Evolutionary conservation across 2,329 filamentous ascomycete species (phyloP), one percentile per base, ranked within the genome.

Genomic region (Xylariaceae sp.): DNA sequence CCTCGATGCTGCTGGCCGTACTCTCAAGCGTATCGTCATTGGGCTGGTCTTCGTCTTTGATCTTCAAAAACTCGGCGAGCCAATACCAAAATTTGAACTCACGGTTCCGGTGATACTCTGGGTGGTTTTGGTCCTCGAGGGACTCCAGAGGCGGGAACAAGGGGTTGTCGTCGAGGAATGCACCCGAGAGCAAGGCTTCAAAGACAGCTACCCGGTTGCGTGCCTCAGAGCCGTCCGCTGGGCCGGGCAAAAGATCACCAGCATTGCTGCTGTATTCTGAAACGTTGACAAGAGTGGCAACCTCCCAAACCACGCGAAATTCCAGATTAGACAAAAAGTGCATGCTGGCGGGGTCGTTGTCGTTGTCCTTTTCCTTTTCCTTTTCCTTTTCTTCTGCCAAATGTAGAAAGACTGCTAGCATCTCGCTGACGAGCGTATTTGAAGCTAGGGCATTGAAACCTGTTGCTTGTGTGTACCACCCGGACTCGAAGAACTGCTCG

Each of bases 71-170:
- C 47, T 85, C 78, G 38, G 81, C 89, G 13, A 95, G 72, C 19
- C 78, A 75, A 57, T 83, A 79, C 90, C 90, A 96, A 64, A 95
- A 95, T 45, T 87, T 80, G 39, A 87, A 71, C 51, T 90, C 83
- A 24, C 82, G 73, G 26, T 71, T 68, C 42, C 74, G 71, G 41
- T 79, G 69, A 45, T 74, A 71, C 46, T 79, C 75, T 31, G 68
- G 67, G 43, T 73, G 69, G 48, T 79, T 76, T 29, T 68, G 66
- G 49, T 70, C 66, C 48, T 80, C 76, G 24, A 70, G 66, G 46
- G 70, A 68, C 46, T 67, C 64, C 19, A 70, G 67, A 63, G 66
- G 76, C 18, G 66, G 63, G 4, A 68, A 69, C 37, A 83, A 68
- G 7, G 74, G 78, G 52, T 82, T 88, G 19, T 54, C 57, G 1